phyloP scores from a whole-genome alignment of 1,139 yeast genomes.

The Kodamaea anthophila region DNA sequence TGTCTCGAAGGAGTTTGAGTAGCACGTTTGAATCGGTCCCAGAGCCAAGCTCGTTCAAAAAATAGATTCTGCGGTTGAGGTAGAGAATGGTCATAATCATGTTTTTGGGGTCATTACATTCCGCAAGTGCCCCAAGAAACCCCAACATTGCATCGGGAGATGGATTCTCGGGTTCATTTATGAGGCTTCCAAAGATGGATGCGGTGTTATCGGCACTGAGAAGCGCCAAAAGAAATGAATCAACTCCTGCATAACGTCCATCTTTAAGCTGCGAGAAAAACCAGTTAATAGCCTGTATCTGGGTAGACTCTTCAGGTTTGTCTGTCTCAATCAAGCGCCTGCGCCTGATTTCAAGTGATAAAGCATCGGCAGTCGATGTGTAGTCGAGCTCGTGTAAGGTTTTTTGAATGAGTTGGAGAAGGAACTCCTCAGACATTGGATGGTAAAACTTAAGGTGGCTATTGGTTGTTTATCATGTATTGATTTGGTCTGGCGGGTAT shows the following conservation, averaged over 20 bases:
- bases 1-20: conserved; percentile 20
- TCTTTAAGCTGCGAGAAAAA: conserved; percentile 15
- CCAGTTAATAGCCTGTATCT: conserved; percentile 16
- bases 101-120: conserved; percentile 10
- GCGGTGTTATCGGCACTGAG: conserved; percentile 1
- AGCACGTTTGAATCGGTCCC: conserved; percentile 5
- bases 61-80: conserved; percentile 21
- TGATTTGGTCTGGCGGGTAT: conserved; percentile 2
- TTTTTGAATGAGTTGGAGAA: conserved; percentile 27
- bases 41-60: conserved; percentile 14
- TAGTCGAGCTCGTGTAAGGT: conserved; percentile 29
- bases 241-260: conserved; percentile 18
- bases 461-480: conserved; percentile 1
- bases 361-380: conserved; percentile 11
- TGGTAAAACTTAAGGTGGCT: neutral
- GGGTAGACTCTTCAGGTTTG: conserved; percentile 4
- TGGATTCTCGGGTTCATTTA: conserved; percentile 2
- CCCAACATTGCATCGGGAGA: conserved; percentile 4
- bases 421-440: conserved; percentile 20
- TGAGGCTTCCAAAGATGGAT: neutral
- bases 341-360: conserved; percentile 11
- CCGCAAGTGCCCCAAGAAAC: conserved; percentile 3
- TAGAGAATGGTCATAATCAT: conserved; percentile 18
- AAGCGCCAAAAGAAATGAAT: conserved; percentile 7
- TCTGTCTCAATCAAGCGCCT: conserved; percentile 3